Conservation (phyloP, 2,329 filamentous ascomycete genomes). For the Trichoderma aggressivum region DNA sequence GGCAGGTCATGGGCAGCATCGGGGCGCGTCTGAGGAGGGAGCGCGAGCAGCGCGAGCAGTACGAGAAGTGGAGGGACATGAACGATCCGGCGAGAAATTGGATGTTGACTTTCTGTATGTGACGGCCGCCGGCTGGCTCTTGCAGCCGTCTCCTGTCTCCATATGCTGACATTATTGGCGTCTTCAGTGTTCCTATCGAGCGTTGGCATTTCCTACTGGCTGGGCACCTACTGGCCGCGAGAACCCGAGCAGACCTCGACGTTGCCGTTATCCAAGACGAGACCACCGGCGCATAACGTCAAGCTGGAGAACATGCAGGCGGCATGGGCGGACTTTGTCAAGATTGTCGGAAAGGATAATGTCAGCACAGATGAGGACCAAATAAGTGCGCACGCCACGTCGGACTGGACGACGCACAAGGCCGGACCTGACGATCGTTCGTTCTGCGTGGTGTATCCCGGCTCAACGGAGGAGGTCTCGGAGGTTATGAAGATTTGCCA, state of each 20-base stretch:
- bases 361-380: slow-evolving; percentile 59
- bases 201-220: slow-evolving; percentile 53
- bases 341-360: slow-evolving; percentile 61
- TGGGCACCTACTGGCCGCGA: slow-evolving; percentile 54
- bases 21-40: slow-evolving; percentile 53
- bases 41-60: slow-evolving; percentile 50
- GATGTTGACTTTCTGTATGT: slow-evolving; percentile 53
- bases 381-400: slow-evolving; percentile 55
- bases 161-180: neutral
- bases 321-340: slow-evolving; percentile 66
- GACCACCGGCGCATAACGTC: slow-evolving; percentile 54
- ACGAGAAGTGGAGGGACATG: slow-evolving; percentile 41
- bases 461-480: slow-evolving; percentile 78
- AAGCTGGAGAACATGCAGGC: slow-evolving; percentile 63
- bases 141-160: neutral
- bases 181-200: slow-evolving; percentile 51
- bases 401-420: slow-evolving; percentile 61
- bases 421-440: slow-evolving; percentile 47
- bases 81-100: slow-evolving; percentile 45
- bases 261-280: slow-evolving; percentile 51
- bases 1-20: slow-evolving; percentile 59
- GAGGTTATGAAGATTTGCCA: slow-evolving; percentile 87
- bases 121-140: neutral
- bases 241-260: slow-evolving; percentile 55
- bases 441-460: slow-evolving; percentile 73